phyloP scores from a whole-genome alignment of 148 eudicot species.

The Chenopodium berlandieri region DNA sequence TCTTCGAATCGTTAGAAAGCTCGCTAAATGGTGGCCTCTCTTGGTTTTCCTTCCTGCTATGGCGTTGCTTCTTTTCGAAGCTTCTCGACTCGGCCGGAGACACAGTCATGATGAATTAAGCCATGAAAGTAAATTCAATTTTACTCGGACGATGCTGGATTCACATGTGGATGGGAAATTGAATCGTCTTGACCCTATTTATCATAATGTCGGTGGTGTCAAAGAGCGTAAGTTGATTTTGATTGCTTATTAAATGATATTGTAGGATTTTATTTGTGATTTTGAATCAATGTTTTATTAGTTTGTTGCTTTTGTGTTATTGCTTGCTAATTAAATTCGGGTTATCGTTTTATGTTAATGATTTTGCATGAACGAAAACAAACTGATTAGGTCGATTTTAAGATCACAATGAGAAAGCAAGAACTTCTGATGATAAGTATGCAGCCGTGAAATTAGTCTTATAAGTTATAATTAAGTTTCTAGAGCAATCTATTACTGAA shows the following conservation, averaged over 20 bases:
- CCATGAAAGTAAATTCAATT: not conserved
- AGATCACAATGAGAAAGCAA: not conserved
- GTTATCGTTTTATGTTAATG: not conserved
- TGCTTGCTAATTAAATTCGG: not conserved
- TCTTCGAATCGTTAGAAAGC: constrained; percentile 14
- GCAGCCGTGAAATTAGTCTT: not conserved
- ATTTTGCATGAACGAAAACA: not conserved
- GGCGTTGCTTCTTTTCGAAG: constrained; percentile 58
- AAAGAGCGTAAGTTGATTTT: constrained; percentile 55
- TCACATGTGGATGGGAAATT: constrained; percentile 35
- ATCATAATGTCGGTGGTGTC: constrained; percentile 57
- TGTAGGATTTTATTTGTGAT: not conserved
- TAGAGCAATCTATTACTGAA: too few relatives aligned
- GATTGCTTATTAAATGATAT: not conserved
- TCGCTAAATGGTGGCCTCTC: constrained; percentile 63
- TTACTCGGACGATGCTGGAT: constrained; percentile 14
- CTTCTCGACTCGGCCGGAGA: constrained; percentile 40
- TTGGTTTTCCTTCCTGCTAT: constrained; percentile 50
- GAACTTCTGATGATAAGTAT: not conserved
- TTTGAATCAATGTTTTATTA: not conserved
- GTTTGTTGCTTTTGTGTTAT: not conserved
- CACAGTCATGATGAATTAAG: not conserved
- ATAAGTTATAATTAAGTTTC: not conserved
- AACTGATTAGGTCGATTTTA: not conserved
- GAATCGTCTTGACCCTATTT: constrained; percentile 57